A percentile compares a stretch with the other conserved stretches of the same genome.
These are phyloP conservation scores for Macadamia tetraphylla DNA, from an alignment of 164 flowering plant species.

Conservation along the genomic window DNA sequence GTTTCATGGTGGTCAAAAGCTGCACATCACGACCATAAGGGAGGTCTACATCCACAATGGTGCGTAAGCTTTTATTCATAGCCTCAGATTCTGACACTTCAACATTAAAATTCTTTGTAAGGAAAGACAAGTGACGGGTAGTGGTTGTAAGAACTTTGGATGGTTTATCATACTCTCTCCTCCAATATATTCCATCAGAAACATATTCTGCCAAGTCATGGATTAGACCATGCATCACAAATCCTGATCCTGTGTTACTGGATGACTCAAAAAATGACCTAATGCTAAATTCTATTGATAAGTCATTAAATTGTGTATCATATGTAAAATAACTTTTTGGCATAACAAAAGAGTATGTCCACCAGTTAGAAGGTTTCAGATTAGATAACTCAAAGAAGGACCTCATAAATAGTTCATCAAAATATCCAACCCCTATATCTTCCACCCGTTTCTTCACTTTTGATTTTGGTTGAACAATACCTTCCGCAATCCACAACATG, in stretches of 20 bases:
- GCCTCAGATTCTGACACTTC: background rate
- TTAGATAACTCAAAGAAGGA: slow-evolving; percentile 21
- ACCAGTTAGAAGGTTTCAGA: too few relatives aligned
- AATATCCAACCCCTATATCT: slow-evolving; percentile 21
- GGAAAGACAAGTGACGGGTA: slow-evolving; percentile 15
- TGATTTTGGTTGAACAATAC: slow-evolving; percentile 8
- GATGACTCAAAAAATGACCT: too few relatives aligned
- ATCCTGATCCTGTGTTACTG: background rate
- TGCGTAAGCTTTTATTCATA: slow-evolving; percentile 14
- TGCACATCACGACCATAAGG: too few relatives aligned
- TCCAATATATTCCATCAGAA: slow-evolving; percentile 12
- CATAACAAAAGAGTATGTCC: too few relatives aligned
- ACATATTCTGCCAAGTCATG: slow-evolving; percentile 28
- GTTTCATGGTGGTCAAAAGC: background rate
- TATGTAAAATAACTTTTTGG: background rate
- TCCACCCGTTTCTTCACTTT: slow-evolving; percentile 12
- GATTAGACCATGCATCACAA: slow-evolving; percentile 32
- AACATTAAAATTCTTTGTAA: background rate
- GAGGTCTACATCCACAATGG: slow-evolving; percentile 8
- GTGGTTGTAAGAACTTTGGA: slow-evolving; percentile 10
- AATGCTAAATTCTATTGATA: too few relatives aligned
- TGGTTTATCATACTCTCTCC: background rate
- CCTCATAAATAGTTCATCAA: slow-evolving; percentile 18
- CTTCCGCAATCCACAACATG: slow-evolving; percentile 29
- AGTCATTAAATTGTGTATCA: background rate